A percentile compares a stretch with the other conserved stretches of the same genome.
Evolutionary conservation across 495 filamentous ascomycete species (phyloP).

Genomic region (Penicillium daleae): DNA sequence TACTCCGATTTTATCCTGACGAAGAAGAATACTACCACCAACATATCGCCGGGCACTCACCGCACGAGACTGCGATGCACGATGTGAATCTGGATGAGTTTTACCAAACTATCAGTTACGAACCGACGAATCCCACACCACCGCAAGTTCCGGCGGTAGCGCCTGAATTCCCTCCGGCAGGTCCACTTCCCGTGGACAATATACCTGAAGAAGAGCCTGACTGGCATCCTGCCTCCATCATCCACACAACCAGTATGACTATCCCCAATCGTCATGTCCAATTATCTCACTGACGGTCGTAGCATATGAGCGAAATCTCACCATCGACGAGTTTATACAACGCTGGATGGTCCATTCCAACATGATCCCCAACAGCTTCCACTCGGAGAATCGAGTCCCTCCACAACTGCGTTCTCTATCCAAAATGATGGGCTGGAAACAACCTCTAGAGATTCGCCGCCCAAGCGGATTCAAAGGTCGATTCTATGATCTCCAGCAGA

Average conservation of each 20-base stretch:
- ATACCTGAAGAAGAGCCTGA: conserved; percentile 17
- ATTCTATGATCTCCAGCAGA: conserved; percentile 74
- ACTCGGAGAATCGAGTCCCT: conserved; percentile 27
- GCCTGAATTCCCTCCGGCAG: conserved; percentile 2
- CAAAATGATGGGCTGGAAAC: conserved; percentile 41
- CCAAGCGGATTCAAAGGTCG: conserved; percentile 57
- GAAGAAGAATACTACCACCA: conserved; percentile 32
- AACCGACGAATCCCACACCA: conserved; percentile 21
- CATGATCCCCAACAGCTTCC: conserved; percentile 17
- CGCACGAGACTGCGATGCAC: conserved; percentile 14
- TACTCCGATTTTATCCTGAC: conserved; percentile 43
- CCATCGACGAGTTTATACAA: conserved; percentile 49
- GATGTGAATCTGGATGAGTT: conserved; percentile 44
- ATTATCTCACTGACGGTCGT: conserved; percentile 17
- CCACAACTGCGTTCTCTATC: conserved; percentile 31
- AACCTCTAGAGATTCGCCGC: conserved; percentile 46
- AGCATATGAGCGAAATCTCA: conserved; percentile 50
- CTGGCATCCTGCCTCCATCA: conserved; percentile 35
- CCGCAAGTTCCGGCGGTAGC: conserved; percentile 9
- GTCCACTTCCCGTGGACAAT: conserved; percentile 3
- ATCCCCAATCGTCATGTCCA: background rate
- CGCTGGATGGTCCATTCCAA: conserved; percentile 43
- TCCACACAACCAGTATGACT: conserved; percentile 45
- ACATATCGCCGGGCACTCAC: conserved; percentile 7
- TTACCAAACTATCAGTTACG: conserved; percentile 33